Evolutionary conservation across 768 basidiomycete genomes (phyloP).

Genomic region (Tricholoma flavovirens): DNA sequence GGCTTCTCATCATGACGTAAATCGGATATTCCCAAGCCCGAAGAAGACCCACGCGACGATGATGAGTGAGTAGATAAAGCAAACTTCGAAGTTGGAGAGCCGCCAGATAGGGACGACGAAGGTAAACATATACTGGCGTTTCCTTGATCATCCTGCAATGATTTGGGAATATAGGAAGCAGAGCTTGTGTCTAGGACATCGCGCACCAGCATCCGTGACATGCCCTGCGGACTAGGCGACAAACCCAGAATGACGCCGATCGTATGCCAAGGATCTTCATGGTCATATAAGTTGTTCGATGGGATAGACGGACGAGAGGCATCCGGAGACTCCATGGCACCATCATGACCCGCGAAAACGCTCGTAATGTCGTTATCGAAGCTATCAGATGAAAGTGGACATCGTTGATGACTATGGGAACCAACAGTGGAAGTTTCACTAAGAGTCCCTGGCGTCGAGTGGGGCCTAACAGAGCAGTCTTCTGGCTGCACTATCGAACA

Average conservation of each 20-base stretch:
- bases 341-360: too few species aligned
- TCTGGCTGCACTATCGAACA: neutral
- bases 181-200: neutral
- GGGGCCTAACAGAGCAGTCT: neutral
- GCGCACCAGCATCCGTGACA: neutral
- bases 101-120: neutral
- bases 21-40: neutral
- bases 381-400: neutral
- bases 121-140: neutral
- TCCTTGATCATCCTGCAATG: neutral
- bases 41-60: neutral
- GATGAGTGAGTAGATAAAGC: neutral
- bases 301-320: neutral
- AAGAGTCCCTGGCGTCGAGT: neutral
- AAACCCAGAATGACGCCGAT: constrained; percentile 38
- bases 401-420: neutral
- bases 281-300: constrained; percentile 29
- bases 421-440: neutral
- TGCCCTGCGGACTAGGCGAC: constrained; percentile 3
- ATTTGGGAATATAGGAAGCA: neutral
- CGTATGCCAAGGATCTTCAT: constrained; percentile 39
- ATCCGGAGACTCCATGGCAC: neutral
- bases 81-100: neutral
- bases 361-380: neutral
- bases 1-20: neutral